These are phyloP conservation scores for Boletus bicolor DNA, from an alignment of 768 basidiomycete species.

Conservation along the genomic window DNA sequence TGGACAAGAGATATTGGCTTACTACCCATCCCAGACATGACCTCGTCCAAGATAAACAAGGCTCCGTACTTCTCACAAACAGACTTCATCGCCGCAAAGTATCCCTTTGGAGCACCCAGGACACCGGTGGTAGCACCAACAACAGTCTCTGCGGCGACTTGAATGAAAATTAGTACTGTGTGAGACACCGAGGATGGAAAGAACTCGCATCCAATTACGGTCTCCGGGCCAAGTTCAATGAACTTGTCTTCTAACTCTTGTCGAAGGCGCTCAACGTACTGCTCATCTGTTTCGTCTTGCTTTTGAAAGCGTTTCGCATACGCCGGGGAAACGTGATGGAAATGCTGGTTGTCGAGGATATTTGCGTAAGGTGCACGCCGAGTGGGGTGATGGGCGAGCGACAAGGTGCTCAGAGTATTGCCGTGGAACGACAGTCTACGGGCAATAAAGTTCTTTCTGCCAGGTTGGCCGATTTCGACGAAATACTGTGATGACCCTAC, in stretches of 20 bases:
- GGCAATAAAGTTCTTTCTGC: slow-evolving; percentile 77
- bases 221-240: slow-evolving; percentile 74
- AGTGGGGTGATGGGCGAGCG: slow-evolving; percentile 61
- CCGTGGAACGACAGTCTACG: slow-evolving; percentile 82
- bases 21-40: slow-evolving; percentile 93
- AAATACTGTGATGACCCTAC: slow-evolving; percentile 50
- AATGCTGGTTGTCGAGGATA: slow-evolving; percentile 61
- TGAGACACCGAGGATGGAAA: background rate
- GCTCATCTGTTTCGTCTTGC: slow-evolving; percentile 66
- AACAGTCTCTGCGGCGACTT: slow-evolving; percentile 83
- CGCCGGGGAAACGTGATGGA: slow-evolving; percentile 86
- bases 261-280: slow-evolving; percentile 74
- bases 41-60: slow-evolving; percentile 85
- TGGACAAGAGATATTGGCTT: slow-evolving; percentile 30
- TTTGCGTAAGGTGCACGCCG: slow-evolving; percentile 67
- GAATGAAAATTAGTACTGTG: background rate
- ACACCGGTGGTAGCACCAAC: slow-evolving; percentile 83
- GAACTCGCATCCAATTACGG: slow-evolving; percentile 73
- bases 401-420: slow-evolving; percentile 71
- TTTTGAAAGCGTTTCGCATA: slow-evolving; percentile 78
- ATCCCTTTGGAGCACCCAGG: slow-evolving; percentile 75
- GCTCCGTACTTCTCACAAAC: slow-evolving; percentile 71
- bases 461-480: slow-evolving; percentile 61
- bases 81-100: slow-evolving; percentile 81
- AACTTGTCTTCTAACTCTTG: slow-evolving; percentile 87